Percentiles rank a stretch among this genome's conserved stretches.
Evolutionary conservation across 371 early-diverging fungal genomes (phyloP).

Genomic region (Mucor mucedo): DNA sequence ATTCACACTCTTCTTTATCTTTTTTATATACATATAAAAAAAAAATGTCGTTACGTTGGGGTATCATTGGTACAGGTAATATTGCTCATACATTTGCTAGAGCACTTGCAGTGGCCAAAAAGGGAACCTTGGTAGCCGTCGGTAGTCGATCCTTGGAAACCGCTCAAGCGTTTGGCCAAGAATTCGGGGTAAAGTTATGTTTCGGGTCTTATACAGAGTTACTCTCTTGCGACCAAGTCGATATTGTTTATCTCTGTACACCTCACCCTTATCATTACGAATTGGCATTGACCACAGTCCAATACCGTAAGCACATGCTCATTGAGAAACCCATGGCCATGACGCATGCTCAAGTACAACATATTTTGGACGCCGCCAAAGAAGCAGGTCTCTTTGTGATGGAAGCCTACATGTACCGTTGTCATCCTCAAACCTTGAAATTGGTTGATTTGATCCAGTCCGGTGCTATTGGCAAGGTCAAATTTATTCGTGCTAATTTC

Average conservation of each 20-base stretch:
- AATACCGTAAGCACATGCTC: slow-evolving; percentile 52
- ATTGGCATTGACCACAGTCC: slow-evolving; percentile 35
- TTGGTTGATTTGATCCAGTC: slow-evolving; percentile 35
- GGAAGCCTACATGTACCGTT: slow-evolving; percentile 61
- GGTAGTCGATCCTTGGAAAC: slow-evolving; percentile 45
- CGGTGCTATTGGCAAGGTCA: slow-evolving; percentile 44
- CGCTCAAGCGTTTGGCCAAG: slow-evolving; percentile 38
- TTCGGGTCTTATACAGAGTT: slow-evolving; percentile 45
- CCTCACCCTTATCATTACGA: slow-evolving; percentile 55
- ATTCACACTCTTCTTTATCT: neutral
- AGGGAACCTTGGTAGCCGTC: slow-evolving; percentile 43
- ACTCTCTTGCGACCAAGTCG: slow-evolving; percentile 36
- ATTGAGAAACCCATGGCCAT: slow-evolving; percentile 60
- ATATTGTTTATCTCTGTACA: slow-evolving; percentile 54
- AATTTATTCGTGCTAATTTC: slow-evolving; percentile 45
- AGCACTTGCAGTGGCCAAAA: slow-evolving; percentile 35
- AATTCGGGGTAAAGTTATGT: slow-evolving; percentile 33
- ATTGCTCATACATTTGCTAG: slow-evolving; percentile 55
- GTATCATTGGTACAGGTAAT: slow-evolving; percentile 55
- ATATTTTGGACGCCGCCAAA: slow-evolving; percentile 39
- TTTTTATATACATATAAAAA: neutral
- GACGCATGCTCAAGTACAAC: slow-evolving; percentile 41
- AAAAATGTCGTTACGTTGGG: slow-evolving; percentile 34
- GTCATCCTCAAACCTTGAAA: slow-evolving; percentile 51
- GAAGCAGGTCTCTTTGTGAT: slow-evolving; percentile 43